These are phyloP conservation scores for Smallanthus sonchifolius DNA, from an alignment of 129 eudicot genomes.

Conservation along the genomic window DNA sequence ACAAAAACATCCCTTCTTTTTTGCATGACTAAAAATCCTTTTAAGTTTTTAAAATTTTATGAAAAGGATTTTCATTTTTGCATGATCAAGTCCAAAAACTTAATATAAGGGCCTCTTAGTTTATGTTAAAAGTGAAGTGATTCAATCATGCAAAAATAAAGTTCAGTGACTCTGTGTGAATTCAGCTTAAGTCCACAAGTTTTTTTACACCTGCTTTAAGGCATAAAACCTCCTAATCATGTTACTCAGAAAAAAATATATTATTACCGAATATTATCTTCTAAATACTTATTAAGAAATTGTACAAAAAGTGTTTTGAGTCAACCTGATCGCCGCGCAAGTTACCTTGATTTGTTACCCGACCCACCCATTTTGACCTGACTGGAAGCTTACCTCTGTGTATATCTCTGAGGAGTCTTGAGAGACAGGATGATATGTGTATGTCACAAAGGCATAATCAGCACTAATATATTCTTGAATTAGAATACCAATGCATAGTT, in stretches of 20 bases:
- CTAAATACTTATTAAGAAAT: not conserved
- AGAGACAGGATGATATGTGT: conserved; percentile 50
- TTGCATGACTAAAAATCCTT: not conserved
- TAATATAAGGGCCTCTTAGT: not conserved
- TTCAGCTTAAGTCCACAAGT: not conserved
- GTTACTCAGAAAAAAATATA: not conserved
- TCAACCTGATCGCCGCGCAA: not conserved
- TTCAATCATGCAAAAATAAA: not conserved
- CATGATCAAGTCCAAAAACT: not conserved
- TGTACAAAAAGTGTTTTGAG: not conserved
- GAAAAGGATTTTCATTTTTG: not conserved
- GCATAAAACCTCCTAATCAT: not conserved
- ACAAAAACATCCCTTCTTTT: not conserved
- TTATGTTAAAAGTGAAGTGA: not conserved
- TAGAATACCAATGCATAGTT: conserved; percentile 37
- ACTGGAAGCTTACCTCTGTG: conserved; percentile 35
- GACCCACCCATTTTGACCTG: not conserved
- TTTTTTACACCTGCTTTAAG: not conserved
- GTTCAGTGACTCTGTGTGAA: not conserved
- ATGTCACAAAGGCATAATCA: conserved; percentile 47
- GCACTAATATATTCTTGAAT: conserved; percentile 47
- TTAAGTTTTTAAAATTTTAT: not conserved
- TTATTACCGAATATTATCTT: not conserved
- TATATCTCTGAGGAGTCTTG: conserved; percentile 43
- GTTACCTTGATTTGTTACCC: not conserved